Evolutionary conservation across 352 stramenopile species (phyloP).

Genomic region (Blastocystis sp.): DNA sequence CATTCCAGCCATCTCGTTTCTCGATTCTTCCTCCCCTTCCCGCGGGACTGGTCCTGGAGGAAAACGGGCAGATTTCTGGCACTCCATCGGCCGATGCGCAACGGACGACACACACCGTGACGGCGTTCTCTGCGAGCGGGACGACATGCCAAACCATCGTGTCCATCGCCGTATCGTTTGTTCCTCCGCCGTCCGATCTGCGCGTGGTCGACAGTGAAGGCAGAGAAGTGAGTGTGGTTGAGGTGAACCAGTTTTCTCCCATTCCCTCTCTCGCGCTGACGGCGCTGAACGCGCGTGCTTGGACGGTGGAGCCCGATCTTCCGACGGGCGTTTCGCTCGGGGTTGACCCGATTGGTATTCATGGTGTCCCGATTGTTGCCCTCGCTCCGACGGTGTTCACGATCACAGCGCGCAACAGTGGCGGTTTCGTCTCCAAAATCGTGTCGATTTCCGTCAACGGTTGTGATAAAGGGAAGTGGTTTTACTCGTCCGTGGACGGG

Average conservation of each 20-base stretch:
- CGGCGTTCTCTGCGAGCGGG: not conserved
- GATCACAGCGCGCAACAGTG: constrained; percentile 7
- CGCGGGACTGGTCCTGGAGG: not conserved
- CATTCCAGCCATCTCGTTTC: not conserved
- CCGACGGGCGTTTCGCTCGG: not conserved
- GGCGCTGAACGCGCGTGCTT: not conserved
- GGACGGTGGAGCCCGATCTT: not conserved
- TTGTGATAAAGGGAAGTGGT: constrained; percentile 9
- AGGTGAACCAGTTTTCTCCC: not conserved
- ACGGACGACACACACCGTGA: not conserved
- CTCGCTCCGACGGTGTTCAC: not conserved
- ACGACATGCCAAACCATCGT: not conserved
- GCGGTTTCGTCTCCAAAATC: constrained; percentile 12
- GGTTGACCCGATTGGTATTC: not conserved
- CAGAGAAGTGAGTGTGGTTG: not conserved
- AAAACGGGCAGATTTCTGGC: not conserved
- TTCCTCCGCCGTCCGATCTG: not conserved
- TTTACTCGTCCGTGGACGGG: not conserved
- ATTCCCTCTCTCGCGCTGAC: not conserved
- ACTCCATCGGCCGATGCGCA: not conserved
- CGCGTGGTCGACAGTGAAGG: not conserved
- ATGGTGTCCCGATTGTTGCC: not conserved
- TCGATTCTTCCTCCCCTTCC: not conserved
- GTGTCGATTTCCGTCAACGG: not conserved
- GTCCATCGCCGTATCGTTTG: not conserved